Conservation (phyloP, 2,329 filamentous ascomycete genomes). For the Magnaporthales sp. region DNA sequence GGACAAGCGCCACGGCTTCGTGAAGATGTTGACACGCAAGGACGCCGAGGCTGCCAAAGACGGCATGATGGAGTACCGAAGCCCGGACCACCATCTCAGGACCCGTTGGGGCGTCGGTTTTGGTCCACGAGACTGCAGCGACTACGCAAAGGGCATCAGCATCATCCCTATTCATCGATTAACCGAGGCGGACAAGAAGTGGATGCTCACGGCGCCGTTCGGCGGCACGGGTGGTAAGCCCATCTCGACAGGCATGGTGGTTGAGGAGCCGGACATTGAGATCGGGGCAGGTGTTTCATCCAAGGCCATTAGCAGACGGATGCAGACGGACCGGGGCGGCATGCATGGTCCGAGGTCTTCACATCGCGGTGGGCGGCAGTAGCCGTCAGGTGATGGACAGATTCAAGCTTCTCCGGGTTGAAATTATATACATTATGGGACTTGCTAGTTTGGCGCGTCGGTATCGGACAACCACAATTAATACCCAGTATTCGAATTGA, state of each 20-base stretch:
- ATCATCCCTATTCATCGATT: conserved; percentile 87
- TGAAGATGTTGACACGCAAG: conserved; percentile 90
- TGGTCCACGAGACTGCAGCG: conserved; percentile 91
- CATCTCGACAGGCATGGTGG: conserved; percentile 75
- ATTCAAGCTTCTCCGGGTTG: background rate
- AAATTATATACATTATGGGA: background rate
- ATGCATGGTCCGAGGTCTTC: conserved; percentile 56
- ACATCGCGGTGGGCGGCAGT: conserved; percentile 19
- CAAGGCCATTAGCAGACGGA: conserved; percentile 67
- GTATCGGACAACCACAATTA: background rate
- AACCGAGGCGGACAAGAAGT: conserved; percentile 94
- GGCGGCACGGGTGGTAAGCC: conserved; percentile 80
- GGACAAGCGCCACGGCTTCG: conserved; percentile 96
- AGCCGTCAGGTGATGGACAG: background rate
- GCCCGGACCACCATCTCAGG: conserved; percentile 65
- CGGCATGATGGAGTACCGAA: conserved; percentile 74
- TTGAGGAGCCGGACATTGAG: conserved; percentile 97
- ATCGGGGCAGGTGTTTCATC: conserved; percentile 96
- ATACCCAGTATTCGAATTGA: background rate
- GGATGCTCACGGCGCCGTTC: conserved; percentile 89
- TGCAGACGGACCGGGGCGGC: conserved; percentile 61
- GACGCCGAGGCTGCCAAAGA: conserved; percentile 79
- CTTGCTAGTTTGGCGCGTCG: background rate
- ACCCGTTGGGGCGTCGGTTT: conserved; percentile 98
- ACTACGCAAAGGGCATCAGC: conserved; percentile 85